Evolutionary conservation across 192 early-diverging fungal genomes (phyloP), one percentile per base, ranked within the genome.

Genomic region (Coemansia sp.): DNA sequence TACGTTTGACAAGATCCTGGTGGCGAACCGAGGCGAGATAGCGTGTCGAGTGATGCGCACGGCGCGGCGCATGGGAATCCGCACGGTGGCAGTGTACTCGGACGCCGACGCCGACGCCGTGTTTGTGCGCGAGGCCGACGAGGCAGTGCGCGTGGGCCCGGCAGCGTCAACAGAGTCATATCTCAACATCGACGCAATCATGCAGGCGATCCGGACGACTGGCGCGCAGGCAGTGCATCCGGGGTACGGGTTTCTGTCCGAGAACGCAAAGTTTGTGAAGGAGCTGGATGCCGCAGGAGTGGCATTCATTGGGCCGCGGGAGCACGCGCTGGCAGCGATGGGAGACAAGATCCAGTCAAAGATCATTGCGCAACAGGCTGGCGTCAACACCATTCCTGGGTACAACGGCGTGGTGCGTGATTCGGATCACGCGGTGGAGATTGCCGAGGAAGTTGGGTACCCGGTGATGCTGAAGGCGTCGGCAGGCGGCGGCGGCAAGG

Each of bases 11-110:
- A 97, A 92, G 70, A 88, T 97, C 45, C 78, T 97, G 39, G 84
- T 97, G 40, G 92, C 94, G 32, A 97, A 97, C 81, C 85, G 94
- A 42, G 94, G 94, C 53, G 94, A 97, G 63, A 97, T 97, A 56
- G 94, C 94, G 0, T 85, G 84, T 68, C 90, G 94, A 43, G 87
- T 97, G 56, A 94, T 97, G 56, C 85, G 85, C 33, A 90, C 91
- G 3, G 94, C 94, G 35, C 82, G 83, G 51, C 92, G 89, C 62
- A 89, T 97, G 85, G 92, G 92, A 46, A 93, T 97, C 67, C 85
- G 89, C 66, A 95, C 94, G 3, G 92, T 97, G 0, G 91, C 94
- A 7, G 83, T 97, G 29, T 91, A 97, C 82, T 94, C 91, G 0
- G 91, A 93, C 63, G 88, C 89, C 18, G 94, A 97, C 77, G 87